Evolutionary conservation across 352 stramenopile genomes (phyloP), one percentile per base, ranked within the genome.

Genomic region (Pythium utonaiense): DNA sequence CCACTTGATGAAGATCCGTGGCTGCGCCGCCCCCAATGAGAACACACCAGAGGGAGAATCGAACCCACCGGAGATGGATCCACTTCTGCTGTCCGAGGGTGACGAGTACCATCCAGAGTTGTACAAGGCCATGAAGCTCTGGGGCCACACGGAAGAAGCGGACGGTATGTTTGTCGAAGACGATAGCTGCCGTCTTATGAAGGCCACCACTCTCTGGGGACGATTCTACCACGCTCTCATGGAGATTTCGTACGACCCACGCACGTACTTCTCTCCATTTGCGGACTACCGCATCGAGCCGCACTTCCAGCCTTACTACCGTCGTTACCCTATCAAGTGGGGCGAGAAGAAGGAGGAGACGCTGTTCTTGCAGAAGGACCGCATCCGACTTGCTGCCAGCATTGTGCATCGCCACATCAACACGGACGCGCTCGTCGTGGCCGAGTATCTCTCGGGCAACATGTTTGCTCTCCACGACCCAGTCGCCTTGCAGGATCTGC

Each of bases 391-490:
- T 0, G 79, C 76, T 1, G 71, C 73, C 24, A 66, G 80, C 14
- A 94, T 91, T n/a, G 71, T 94, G 3, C 69, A 83, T 24, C 77
- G 82, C 2, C 85, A 94, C 62, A 81, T 94, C 57, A 90, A 90
- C 57, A 73, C 72, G 19, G 80, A 94, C 27, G 82, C 80, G 36
- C 59, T 94, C 7, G 62, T 83, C 47, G 78, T 71, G 3, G 69
- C 74, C 5, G 68, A 69, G 17, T 88, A 77, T 45, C 48, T 94
- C 28, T 73, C 79, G 2, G 74, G 77, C 17, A 75, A 87, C 48
- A 89, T 93, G 71, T 95, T 97, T 64, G 87, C 89, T n/a, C 71
- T 97, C 12, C 89, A 96, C 61, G 91, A 96, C 54, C 21, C 67
- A 0, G 67, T 65, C 0, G 80, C 85, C n/a, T 69, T 96, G 1